Base-by-base conservation (phyloP, 176 grass and related monocot species). In the Microstegium vimineum region DNA sequence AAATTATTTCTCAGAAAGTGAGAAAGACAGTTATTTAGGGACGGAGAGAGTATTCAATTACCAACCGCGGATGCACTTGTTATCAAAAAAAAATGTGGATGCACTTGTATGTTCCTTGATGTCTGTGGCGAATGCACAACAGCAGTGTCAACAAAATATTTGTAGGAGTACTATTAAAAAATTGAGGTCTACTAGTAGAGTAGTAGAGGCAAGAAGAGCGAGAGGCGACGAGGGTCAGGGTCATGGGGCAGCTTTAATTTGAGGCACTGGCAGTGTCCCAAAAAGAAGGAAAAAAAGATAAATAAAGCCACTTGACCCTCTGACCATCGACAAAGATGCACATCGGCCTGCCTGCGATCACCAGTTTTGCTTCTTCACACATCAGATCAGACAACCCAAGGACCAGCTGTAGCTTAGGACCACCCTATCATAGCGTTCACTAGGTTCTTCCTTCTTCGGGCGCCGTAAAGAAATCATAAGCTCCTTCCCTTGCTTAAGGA, bases 321-420 rank as follows among this genome's bases (percentile, higher is more conserved):
- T 43, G 81, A 83, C 86, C 67, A 33, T 73, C 79, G 88, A 82
- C 88, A 73, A 46, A 81, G 83, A 71, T 56, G 83, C 60, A 84
- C 78, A 69, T 65, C 81, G 43, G 40, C 35, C 86, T 79, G 65
- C 51, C 71, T 76, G 73, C 62, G 78, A 78, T n/a, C 49, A 41
- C 42, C 66, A 66, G 67, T 88, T 78, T 65, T 65, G 33, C 66
- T 22, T 70, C 68, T 25, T 42, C 67, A 43, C 68, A 27, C 69
- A 45, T 6, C 3, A 33, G 25, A 62, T 28, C 69, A 45, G 38
- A 71, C 69, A 71, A 9, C 5, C 20, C 32, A 62, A 76, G 82
- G 71, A 85, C 82, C 49, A 70, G 34, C 43, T 22, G 28, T 35
- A 76, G 69, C 46, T 66, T 34, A 14, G 82, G 71, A 85, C 72